These are phyloP conservation scores for Dichotomopilus funicola DNA, from an alignment of 2,329 filamentous ascomycete genomes.

Conservation along the genomic window DNA sequence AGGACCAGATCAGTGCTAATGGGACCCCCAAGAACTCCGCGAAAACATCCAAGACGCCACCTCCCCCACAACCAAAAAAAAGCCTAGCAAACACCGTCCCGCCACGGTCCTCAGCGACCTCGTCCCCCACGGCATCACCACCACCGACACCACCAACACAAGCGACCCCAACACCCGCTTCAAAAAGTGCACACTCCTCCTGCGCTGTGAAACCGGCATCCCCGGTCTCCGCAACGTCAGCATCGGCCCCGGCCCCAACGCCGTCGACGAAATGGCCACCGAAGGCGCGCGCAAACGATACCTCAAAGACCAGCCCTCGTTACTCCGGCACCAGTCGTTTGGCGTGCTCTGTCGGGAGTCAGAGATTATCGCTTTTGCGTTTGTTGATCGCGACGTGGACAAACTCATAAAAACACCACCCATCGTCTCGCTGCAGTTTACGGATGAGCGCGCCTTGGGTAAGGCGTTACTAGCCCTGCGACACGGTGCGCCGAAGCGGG, in stretches of 20 bases:
- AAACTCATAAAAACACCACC: conserved; percentile 40
- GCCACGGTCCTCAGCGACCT: conserved; percentile 36
- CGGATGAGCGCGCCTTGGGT: conserved; percentile 38
- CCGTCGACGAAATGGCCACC: conserved; percentile 29
- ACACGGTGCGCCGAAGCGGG: conserved; percentile 19
- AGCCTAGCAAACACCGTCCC: conserved; percentile 38
- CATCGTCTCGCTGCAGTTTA: conserved; percentile 45
- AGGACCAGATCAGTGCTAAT: too few relatives aligned
- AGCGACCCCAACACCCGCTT: conserved; percentile 21
- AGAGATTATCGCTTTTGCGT: conserved; percentile 54
- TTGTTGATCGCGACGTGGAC: conserved; percentile 45
- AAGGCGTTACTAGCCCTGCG: conserved; percentile 40
- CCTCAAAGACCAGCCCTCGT: conserved; percentile 39
- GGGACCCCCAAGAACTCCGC: too few relatives aligned
- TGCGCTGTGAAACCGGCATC: conserved; percentile 28
- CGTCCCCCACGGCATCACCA: conserved; percentile 19
- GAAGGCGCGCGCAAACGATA: conserved; percentile 35
- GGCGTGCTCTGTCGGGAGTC: conserved; percentile 50
- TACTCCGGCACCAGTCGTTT: conserved; percentile 55
- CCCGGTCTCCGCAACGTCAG: too few relatives aligned
- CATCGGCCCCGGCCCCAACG: conserved; percentile 38
- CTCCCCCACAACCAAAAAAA: too few relatives aligned
- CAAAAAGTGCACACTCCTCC: conserved; percentile 33
- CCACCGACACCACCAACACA: conserved; percentile 23
- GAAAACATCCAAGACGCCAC: conserved; percentile 53